Base-by-base conservation (phyloP, 1,284 basidiomycete genomes). In the Apiotrichum mycotoxinovorans region DNA sequence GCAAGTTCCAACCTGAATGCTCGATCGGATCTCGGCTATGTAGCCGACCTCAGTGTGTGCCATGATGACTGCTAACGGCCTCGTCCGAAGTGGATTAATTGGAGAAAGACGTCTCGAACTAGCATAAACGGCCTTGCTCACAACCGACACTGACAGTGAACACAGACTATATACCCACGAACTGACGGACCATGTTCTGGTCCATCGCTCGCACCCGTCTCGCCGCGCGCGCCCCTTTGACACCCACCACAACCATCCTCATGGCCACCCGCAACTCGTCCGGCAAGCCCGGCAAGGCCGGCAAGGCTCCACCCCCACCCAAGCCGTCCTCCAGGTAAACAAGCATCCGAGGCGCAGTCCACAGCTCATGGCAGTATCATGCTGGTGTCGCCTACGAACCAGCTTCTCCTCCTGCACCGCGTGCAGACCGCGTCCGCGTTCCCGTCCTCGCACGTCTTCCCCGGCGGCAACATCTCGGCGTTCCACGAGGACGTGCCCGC, bases 401-500 rank as follows among this genome's bases (percentile, higher is more conserved):
- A 57, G 45, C 51, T 57, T 18, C 56, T 57, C 2, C 56, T 57
- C 18, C 51, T 57, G 23, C 56, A 57, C 26, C 56, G 56, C 22
- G 56, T 57, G 20, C 38, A 44, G 40, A 52, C 50, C 0, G 52
- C 56, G 2, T 43, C 56, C 12, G 35, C 51, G 10, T 57, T 57
- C 30, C 49, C 56, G 2, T 48, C 45, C 17, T 51, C 56, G 20
- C 56, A 57, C 34, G 56, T 57, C 27, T 57, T 57, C 22, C 56
- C 56, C 23, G 56, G 56, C 23, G 56, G 56, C n/a, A 52, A 47
- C 45, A 47, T 57, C 33, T 42, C 37, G 37, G 40, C 43, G 37
- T 52, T 48, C 46, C 56, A 57, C 56, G 56, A 57, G 40, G 22
- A 35, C 22, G 56, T 58, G 8, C 60, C 60, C 17, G 50, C 35